Evolutionary conservation across 2,329 filamentous ascomycete genomes (phyloP).

Genomic region (Penicillium sp.): DNA sequence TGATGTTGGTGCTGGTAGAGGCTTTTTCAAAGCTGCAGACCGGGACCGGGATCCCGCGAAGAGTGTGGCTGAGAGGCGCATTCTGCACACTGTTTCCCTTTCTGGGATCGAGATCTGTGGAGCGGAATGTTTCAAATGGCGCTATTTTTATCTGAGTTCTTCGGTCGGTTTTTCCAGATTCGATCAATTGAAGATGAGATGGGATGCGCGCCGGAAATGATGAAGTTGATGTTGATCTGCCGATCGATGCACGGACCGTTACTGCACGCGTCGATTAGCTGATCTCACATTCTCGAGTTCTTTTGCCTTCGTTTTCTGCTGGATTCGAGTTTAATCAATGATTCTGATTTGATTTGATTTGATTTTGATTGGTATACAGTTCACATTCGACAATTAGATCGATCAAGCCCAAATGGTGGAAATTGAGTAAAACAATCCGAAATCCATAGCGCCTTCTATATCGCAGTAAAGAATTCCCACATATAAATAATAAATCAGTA

Average conservation of each 20-base stretch:
- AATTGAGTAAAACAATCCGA: not conserved
- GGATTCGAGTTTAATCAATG: not conserved
- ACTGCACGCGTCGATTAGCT: constrained; percentile 5
- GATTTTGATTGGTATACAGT: not conserved
- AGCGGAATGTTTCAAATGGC: not conserved
- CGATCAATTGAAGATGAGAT: not conserved
- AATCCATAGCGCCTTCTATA: not conserved
- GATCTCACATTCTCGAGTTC: not conserved
- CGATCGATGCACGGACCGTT: constrained; percentile 14
- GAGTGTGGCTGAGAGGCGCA: constrained; percentile 9
- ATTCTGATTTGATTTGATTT: not conserved
- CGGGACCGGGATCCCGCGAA: not conserved
- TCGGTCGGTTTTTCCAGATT: not conserved
- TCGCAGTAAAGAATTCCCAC: not conserved
- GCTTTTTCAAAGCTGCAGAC: not conserved
- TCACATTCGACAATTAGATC: not conserved
- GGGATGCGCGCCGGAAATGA: not conserved
- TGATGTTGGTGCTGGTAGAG: not conserved
- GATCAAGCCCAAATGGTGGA: not conserved
- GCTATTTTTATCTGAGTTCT: not conserved
- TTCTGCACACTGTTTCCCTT: not conserved
- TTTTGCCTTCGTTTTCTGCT: not conserved
- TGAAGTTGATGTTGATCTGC: constrained; percentile 9
- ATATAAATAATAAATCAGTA: not conserved
- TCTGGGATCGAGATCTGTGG: not conserved